Evolutionary conservation across 129 eudicot genomes (phyloP).

Genomic region (Arctium minus): DNA sequence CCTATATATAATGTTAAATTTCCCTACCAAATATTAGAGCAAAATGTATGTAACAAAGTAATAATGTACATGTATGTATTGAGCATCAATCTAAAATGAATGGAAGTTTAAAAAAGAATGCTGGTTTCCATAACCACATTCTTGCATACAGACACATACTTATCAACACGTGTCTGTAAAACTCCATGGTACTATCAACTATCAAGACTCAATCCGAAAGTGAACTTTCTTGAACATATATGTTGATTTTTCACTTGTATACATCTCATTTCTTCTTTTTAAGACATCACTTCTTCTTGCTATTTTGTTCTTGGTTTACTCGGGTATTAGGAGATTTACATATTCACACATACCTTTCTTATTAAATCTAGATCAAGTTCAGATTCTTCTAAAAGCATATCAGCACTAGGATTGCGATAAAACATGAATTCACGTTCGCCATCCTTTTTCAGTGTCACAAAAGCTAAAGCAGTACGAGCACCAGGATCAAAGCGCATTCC

Average conservation of each 20-base stretch:
- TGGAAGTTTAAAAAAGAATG: too few relatives aligned
- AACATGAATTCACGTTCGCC: slow-evolving; percentile 99
- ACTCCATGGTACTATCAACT: not conserved
- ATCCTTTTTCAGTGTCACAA: slow-evolving; percentile 73
- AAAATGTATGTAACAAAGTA: too few relatives aligned
- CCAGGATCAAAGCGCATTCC: slow-evolving; percentile 99
- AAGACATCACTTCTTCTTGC: not conserved
- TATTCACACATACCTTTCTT: slow-evolving; percentile 50
- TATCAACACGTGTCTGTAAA: too few relatives aligned
- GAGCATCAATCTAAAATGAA: too few relatives aligned
- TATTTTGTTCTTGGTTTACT: not conserved
- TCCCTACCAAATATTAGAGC: too few relatives aligned
- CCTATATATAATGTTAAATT: too few relatives aligned
- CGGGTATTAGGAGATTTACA: not conserved
- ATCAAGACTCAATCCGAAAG: not conserved
- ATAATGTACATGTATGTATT: too few relatives aligned
- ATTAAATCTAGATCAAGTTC: slow-evolving; percentile 83
- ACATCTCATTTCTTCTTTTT: not conserved
- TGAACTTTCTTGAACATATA: not conserved
- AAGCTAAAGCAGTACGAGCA: slow-evolving; percentile 96
- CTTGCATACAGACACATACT: too few relatives aligned
- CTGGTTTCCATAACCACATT: too few relatives aligned
- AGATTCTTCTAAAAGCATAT: slow-evolving; percentile 76
- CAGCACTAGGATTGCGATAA: slow-evolving; percentile 97
- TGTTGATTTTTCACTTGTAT: not conserved